Evolutionary conservation across 805 yeast species (phyloP).

Genomic region (Ogataea neopini): DNA sequence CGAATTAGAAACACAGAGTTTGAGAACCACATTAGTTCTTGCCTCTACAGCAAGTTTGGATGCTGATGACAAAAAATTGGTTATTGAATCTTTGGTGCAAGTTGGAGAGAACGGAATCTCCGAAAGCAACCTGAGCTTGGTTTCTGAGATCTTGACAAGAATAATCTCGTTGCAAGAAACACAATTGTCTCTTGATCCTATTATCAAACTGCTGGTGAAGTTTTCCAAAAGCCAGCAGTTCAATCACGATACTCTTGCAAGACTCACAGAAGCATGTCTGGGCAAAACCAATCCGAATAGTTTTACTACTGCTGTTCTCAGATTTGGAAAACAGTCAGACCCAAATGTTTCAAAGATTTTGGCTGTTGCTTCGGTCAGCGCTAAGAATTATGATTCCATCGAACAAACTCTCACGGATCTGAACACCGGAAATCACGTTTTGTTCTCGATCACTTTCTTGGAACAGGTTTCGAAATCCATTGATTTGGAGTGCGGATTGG

Average conservation of each 20-base stretch:
- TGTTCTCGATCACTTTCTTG: constrained; percentile 40
- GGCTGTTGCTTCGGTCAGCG: constrained; percentile 36
- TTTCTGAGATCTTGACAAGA: constrained; percentile 15
- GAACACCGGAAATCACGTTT: constrained; percentile 25
- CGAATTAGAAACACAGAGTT: constrained; percentile 23
- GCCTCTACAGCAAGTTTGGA: constrained; percentile 10
- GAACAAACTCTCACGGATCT: constrained; percentile 23
- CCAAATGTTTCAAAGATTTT: constrained; percentile 31
- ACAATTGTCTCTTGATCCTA: constrained; percentile 6
- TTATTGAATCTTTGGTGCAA: constrained; percentile 10
- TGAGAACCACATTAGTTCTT: constrained; percentile 21
- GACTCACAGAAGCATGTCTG: constrained; percentile 21
- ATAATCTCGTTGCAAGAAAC: constrained; percentile 9
- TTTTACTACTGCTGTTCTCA: constrained; percentile 17
- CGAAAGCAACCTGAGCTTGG: constrained; percentile 13
- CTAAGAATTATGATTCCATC: constrained; percentile 35
- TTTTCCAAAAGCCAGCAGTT: constrained; percentile 17
- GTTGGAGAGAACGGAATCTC: constrained; percentile 14
- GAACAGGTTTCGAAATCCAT: constrained; percentile 49
- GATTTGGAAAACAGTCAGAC: constrained; percentile 26
- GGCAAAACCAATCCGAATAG: constrained; percentile 10
- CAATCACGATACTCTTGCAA: constrained; percentile 24
- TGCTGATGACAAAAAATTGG: constrained; percentile 8
- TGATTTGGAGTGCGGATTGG: constrained; percentile 37
- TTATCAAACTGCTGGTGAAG: constrained; percentile 19